A percentile compares a stretch with the other conserved stretches of the same genome.
Conservation (phyloP, 768 basidiomycete genomes). For the Lanmaoa pseudosensibilis region DNA sequence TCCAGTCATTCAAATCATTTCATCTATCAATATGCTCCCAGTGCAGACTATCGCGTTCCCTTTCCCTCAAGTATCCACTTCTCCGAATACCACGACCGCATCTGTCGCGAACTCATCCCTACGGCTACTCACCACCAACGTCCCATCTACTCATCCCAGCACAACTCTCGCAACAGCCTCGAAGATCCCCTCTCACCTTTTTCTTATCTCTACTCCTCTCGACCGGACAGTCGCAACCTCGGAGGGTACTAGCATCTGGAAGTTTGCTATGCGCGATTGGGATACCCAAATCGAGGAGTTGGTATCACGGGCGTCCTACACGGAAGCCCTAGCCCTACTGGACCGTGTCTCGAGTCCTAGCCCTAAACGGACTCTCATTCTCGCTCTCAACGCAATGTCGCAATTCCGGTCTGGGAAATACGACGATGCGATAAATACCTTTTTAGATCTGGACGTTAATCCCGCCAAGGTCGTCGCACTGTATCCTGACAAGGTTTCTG, state of each 20-base stretch:
- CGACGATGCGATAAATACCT: conserved; percentile 80
- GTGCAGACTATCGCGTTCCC: conserved; percentile 69
- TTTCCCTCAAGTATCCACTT: conserved; percentile 40
- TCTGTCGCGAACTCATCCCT: conserved; percentile 41
- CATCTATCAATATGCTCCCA: conserved; percentile 61
- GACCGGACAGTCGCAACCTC: conserved; percentile 63
- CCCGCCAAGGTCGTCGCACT: conserved; percentile 92
- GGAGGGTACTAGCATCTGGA: conserved; percentile 82
- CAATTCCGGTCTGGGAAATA: conserved; percentile 70
- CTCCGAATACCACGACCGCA: conserved; percentile 2
- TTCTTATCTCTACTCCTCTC: conserved; percentile 68
- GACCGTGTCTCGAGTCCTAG: conserved; percentile 38
- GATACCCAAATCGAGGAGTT: conserved; percentile 84
- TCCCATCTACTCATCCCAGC: conserved; percentile 47
- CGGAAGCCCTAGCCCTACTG: conserved; percentile 78
- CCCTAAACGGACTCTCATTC: conserved; percentile 53
- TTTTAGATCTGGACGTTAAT: conserved; percentile 85
- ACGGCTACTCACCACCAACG: conserved; percentile 49
- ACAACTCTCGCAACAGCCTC: conserved; percentile 27
- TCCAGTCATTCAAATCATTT: conserved; percentile 67
- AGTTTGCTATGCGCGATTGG: conserved; percentile 69
- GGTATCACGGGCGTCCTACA: conserved; percentile 63
- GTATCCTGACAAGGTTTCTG: conserved; percentile 80
- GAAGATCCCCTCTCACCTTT: conserved; percentile 43
- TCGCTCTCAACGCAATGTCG: conserved; percentile 74